phyloP scores from a whole-genome alignment of 192 early-diverging fungal species.

The Coemansia sp. region DNA sequence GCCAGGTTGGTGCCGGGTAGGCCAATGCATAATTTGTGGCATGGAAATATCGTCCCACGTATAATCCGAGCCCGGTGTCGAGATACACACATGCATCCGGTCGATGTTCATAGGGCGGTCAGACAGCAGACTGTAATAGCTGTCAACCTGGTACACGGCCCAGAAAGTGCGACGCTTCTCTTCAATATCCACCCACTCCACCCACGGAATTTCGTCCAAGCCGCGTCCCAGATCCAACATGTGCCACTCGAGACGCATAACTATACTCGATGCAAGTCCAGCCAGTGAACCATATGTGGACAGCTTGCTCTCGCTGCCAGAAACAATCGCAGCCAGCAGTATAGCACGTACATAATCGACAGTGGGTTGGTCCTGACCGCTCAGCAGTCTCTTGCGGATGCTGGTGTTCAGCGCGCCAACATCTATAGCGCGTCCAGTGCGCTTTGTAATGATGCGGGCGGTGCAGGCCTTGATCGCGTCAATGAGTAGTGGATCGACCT shows the following conservation, averaged over 20 bases:
- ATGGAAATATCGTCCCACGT: slow-evolving; percentile 50
- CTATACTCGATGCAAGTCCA: slow-evolving; percentile 41
- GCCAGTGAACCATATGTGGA: slow-evolving; percentile 48
- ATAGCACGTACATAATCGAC: slow-evolving; percentile 48
- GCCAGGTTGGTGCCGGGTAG: slow-evolving; percentile 28
- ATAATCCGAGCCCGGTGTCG: slow-evolving; percentile 33
- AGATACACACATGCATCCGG: slow-evolving; percentile 31
- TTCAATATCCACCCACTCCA: slow-evolving; percentile 37
- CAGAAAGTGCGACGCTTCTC: slow-evolving; percentile 50
- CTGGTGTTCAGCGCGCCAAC: slow-evolving; percentile 22
- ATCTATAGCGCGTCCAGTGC: slow-evolving; percentile 30
- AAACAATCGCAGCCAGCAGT: slow-evolving; percentile 35
- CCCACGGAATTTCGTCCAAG: slow-evolving; percentile 22
- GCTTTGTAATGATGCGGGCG: slow-evolving; percentile 24
- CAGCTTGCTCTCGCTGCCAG: slow-evolving; percentile 38
- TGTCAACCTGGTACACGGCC: slow-evolving; percentile 50
- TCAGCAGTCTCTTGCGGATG: slow-evolving; percentile 37
- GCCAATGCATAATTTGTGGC: slow-evolving; percentile 42
- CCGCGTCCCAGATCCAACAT: slow-evolving; percentile 38
- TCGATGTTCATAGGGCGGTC: slow-evolving; percentile 48
- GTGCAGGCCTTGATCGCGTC: slow-evolving; percentile 45
- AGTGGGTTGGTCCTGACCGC: slow-evolving; percentile 37
- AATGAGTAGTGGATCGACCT: slow-evolving; percentile 37
- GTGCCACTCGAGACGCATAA: slow-evolving; percentile 50
- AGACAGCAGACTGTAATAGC: slow-evolving; percentile 47